Evolutionary conservation across 345 rosid species (phyloP), one percentile per base, ranked within the genome.

Genomic region (Rhodamnia rubescens): DNA sequence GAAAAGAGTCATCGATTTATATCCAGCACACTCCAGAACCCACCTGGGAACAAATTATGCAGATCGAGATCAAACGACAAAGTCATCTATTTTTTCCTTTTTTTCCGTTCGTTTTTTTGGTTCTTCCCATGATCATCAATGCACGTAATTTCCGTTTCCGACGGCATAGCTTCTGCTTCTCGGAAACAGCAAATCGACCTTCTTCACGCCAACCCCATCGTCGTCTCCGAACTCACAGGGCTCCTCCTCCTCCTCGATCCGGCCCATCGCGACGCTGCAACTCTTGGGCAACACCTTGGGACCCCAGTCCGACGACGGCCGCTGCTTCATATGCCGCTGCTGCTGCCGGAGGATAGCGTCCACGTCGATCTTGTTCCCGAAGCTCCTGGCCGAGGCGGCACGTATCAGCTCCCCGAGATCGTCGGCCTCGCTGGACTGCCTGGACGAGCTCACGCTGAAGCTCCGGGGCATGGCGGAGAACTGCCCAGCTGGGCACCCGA

Each of bases 171-270:
- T 92, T 22, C 86, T 87, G 90, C 94, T 92, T 90, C 92, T 93
- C 26, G 87, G 88, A 83, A 86, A 82, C 40, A 83, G 44, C 55
- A 40, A 14, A 42, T 29, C 85, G 8, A 7, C 56, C 74, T 74
- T 40, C 55, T 32, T 54, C 56, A 3, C 47, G 21, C 5, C 61
- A 11, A 16, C 18, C 44, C 51, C 83, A 6, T 29, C 52, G n/a
- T 87, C 90, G n/a, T 9, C 36, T 51, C 85, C 92, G 83, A 95
- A 91, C 20, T 91, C 90, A 80, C 92, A 90, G 57, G 91, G 83
- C 54, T 83, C 83, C 51, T 83, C 83, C 51, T 94, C 98, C 86
- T 96, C 99, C 85, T 96, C 98, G 24, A 96, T 96, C 90, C 94
- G 90, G 61, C 93, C 97, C 86, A 95, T 90, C 15, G 84, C 90